phyloP scores from a whole-genome alignment of 371 early-diverging fungal species.

The Umbelopsis sp. region DNA sequence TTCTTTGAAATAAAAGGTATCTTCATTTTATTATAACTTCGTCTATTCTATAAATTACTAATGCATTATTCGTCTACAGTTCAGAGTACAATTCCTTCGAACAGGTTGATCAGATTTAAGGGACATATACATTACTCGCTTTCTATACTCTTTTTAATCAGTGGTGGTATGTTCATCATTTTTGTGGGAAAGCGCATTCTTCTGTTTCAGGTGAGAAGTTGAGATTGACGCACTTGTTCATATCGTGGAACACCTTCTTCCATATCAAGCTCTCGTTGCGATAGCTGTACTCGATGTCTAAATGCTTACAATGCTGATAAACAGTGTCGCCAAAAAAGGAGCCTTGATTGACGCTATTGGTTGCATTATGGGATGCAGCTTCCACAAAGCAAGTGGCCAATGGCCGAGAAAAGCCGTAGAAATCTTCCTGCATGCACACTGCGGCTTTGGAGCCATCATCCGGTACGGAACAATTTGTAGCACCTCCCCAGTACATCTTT shows the following conservation, averaged over 20 bases:
- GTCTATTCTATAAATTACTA: too few species aligned
- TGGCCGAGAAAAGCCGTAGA: background rate
- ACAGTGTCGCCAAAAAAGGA: background rate
- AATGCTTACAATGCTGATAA: background rate
- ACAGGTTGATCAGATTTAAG: too few species aligned
- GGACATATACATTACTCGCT: too few species aligned
- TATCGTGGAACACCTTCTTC: slow-evolving; percentile 17
- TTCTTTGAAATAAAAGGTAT: too few species aligned
- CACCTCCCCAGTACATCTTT: background rate
- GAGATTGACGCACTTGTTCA: background rate
- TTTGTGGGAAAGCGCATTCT: background rate
- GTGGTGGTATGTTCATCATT: too few species aligned
- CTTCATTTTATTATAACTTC: too few species aligned
- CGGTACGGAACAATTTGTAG: background rate
- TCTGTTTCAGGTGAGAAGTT: background rate
- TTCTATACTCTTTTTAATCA: too few species aligned
- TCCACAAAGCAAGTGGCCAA: background rate
- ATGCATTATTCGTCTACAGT: too few species aligned
- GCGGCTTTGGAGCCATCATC: background rate
- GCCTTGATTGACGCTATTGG: background rate
- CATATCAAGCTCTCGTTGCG: slow-evolving; percentile 28
- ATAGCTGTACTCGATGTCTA: slow-evolving; percentile 18
- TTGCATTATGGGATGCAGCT: background rate
- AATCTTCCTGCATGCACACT: background rate
- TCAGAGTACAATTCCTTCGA: too few species aligned